These are phyloP conservation scores for Rhodomyrtus psidioides DNA, from an alignment of 441 rosid genomes.

Conservation along the genomic window DNA sequence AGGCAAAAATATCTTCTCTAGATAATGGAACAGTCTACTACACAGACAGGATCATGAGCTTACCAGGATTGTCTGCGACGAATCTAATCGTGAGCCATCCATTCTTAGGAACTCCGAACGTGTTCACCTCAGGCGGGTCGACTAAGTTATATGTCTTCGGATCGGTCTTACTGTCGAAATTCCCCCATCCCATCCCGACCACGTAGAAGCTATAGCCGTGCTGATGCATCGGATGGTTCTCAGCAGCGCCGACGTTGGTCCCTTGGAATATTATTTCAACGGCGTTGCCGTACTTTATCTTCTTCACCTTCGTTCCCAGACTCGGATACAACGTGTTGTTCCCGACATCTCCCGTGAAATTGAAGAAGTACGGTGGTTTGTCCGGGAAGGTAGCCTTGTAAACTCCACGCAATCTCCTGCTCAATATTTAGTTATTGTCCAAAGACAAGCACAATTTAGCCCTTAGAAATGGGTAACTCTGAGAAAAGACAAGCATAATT, in stretches of 20 bases:
- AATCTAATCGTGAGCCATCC: constrained; percentile 1
- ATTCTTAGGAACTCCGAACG: background rate
- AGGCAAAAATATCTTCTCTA: background rate
- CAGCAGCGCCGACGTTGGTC: background rate
- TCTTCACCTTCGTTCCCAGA: background rate
- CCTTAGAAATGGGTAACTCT: background rate
- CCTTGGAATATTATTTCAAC: constrained; percentile 1
- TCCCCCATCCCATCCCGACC: background rate
- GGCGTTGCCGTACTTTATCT: background rate
- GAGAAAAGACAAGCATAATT: background rate
- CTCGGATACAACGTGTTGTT: background rate
- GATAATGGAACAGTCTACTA: background rate
- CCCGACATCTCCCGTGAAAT: constrained; percentile 1
- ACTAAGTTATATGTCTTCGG: background rate
- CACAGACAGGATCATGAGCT: background rate
- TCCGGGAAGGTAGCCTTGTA: constrained; percentile 1
- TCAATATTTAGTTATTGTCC: background rate
- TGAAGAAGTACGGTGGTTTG: background rate
- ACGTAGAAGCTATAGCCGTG: constrained; percentile 3
- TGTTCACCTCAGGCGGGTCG: constrained; percentile 3
- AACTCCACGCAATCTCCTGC: constrained; percentile 5
- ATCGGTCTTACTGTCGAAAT: background rate
- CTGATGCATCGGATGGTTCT: constrained; percentile 3
- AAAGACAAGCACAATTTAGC: background rate
- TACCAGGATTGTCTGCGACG: constrained; percentile 2